A percentile compares a stretch with the other conserved stretches of the same genome.
Evolutionary conservation across 345 rosid genomes (phyloP).

Genomic region (Eucalyptus regnans): DNA sequence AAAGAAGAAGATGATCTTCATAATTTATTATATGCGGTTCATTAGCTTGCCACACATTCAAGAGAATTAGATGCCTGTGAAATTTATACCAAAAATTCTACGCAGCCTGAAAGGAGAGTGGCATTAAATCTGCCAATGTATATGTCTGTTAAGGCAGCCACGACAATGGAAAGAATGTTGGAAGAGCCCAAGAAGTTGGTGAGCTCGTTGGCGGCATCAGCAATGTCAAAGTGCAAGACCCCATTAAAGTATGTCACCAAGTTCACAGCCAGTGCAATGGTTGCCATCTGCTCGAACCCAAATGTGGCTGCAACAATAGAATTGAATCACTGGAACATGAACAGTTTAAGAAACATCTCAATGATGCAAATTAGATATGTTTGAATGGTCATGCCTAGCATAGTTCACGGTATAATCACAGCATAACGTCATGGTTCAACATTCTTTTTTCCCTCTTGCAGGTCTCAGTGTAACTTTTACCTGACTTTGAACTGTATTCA

Average conservation of each 20-base stretch:
- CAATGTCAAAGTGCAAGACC: conserved; percentile 31
- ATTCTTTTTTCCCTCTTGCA: not conserved
- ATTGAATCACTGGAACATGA: not conserved
- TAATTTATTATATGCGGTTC: not conserved
- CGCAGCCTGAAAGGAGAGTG: conserved; percentile 19
- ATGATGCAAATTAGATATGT: not conserved
- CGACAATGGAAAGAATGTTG: conserved; percentile 28
- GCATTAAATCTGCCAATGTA: conserved; percentile 36
- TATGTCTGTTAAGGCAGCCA: conserved; percentile 36
- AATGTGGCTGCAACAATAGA: conserved; percentile 15
- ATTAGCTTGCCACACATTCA: not conserved
- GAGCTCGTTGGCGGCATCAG: conserved; percentile 44
- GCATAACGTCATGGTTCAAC: not conserved
- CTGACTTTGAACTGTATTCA: not conserved
- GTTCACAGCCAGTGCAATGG: conserved; percentile 30
- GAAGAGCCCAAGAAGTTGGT: conserved; percentile 43
- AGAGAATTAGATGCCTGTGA: not conserved
- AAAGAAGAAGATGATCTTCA: not conserved
- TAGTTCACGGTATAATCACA: not conserved
- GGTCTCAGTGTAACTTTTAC: not conserved
- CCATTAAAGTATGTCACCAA: conserved; percentile 38
- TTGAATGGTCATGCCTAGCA: not conserved
- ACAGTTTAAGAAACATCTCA: not conserved
- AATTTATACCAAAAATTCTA: conserved; percentile 34
- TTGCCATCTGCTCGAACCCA: conserved; percentile 32